Evolutionary conservation across 768 basidiomycete species (phyloP), one percentile per base, ranked within the genome.

Genomic region (Pleurotus tuber-regium): DNA sequence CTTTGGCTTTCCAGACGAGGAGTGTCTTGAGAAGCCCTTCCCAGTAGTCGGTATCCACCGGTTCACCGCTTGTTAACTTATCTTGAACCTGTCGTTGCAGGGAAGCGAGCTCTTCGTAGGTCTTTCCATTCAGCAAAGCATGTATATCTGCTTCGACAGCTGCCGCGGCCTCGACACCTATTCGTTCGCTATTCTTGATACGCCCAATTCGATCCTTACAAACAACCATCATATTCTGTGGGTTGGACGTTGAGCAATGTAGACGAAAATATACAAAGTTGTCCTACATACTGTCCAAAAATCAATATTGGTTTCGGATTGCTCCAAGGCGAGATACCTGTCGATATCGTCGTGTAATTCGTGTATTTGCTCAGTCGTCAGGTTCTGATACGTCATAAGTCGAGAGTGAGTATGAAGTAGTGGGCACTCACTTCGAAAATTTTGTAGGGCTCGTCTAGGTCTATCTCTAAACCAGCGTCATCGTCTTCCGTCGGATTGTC

Each of bases 41-140:
- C 97, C 97, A 99, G 64, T 98, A 99, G 66, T 99, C 97, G 9
- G 85, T 89, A 68, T 99, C 97, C 29, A 99, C 81, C 2, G 94
- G 94, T 68, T 98, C 95, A 28, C 94, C 92, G 56, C 92, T 92
- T 0, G 82, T 74, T 2, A 98, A 80, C 67, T 98, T 98, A 44
- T 78, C 79, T 62, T 94, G 92, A 9, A 98, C 86, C 62, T 86
- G 86, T 51, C 81, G 79, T 67, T 99, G 97, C 41, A 99, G 75
- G 25, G 78, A 78, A 21, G 80, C 77, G 35, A 99, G 79, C 57
- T 97, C 87, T 3, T 93, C 86, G 54, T 92, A 87, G 4, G 87
- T 80, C 70, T 98, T 95, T 30, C 89, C 91, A 7, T 84, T 78
- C 21, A 99, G 78, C 36, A 98, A 74, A 1, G 79, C 74, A 10